Percentiles rank a stretch among this genome's conserved stretches.
Evolutionary conservation across 208 protist genomes (phyloP).

Genomic region (Wallacemonas rigidus): DNA sequence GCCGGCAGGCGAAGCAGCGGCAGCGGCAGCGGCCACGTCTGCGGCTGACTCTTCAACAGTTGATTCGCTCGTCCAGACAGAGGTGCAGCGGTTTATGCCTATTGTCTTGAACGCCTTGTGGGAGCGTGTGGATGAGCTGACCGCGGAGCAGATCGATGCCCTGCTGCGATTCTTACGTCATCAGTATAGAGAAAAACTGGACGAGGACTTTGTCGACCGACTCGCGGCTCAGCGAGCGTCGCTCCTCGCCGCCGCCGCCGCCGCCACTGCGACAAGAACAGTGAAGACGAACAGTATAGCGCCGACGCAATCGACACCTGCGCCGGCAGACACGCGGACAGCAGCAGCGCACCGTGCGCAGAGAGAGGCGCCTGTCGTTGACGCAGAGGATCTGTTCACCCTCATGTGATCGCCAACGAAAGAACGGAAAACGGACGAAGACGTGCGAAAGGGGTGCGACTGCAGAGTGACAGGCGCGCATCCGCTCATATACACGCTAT

Average conservation of each 20-base stretch:
- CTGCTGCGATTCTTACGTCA: conserved; percentile 60
- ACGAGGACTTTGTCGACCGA: conserved; percentile 72
- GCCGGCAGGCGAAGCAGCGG: neutral
- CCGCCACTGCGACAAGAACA: neutral
- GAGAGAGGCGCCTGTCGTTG: neutral
- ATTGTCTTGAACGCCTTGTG: conserved; percentile 71
- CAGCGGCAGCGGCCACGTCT: neutral
- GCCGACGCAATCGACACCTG: neutral
- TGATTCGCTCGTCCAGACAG: too few species aligned
- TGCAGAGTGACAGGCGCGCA: neutral
- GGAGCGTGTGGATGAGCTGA: conserved; percentile 68
- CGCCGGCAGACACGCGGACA: neutral
- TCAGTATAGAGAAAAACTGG: conserved; percentile 56
- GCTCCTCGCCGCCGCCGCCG: conserved; percentile 3
- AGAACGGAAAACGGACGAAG: neutral
- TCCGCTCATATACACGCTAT: too few species aligned
- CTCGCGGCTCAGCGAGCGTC: conserved; percentile 43
- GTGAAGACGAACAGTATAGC: neutral
- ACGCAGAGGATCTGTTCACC: neutral
- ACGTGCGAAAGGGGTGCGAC: neutral
- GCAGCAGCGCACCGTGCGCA: neutral
- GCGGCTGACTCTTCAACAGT: neutral
- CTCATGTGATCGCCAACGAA: neutral
- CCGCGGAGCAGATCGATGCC: conserved; percentile 44
- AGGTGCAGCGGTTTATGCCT: conserved; percentile 11